A percentile compares a stretch with the other conserved stretches of the same genome.
Evolutionary conservation across 371 early-diverging fungal species (phyloP).

Genomic region (Scutellospora calospora): DNA sequence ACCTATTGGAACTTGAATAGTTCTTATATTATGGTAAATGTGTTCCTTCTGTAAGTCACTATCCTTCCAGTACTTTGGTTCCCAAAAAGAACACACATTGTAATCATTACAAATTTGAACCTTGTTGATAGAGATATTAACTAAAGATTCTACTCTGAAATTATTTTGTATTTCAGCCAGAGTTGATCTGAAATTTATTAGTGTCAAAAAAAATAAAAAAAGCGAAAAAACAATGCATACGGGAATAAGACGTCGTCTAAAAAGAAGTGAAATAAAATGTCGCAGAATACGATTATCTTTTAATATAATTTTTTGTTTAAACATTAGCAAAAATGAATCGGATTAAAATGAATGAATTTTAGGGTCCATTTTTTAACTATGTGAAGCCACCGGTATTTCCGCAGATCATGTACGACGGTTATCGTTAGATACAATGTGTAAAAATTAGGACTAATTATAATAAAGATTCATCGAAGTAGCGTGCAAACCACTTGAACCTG

Average conservation of each 20-base stretch:
- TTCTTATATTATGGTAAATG: slow-evolving; percentile 6
- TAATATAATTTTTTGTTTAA: too few species aligned
- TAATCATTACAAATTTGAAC: slow-evolving; percentile 12
- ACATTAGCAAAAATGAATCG: too few species aligned
- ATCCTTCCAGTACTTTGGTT: slow-evolving; percentile 14
- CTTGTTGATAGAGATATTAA: neutral
- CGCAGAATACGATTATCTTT: neutral
- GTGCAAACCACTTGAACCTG: too few species aligned
- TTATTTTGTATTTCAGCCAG: neutral
- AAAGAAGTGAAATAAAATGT: neutral
- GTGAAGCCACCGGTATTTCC: too few species aligned
- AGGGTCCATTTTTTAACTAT: too few species aligned
- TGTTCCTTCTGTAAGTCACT: neutral
- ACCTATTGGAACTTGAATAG: slow-evolving; percentile 14
- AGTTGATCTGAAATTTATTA: neutral
- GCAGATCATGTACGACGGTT: too few species aligned
- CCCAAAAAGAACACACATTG: neutral
- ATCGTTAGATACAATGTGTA: too few species aligned
- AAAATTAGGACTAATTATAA: too few species aligned
- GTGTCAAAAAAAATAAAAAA: neutral
- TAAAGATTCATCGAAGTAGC: too few species aligned
- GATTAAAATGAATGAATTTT: too few species aligned
- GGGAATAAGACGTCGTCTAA: neutral
- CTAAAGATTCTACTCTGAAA: slow-evolving; percentile 5
- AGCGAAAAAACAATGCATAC: neutral